Conservation (phyloP, 2,329 filamentous ascomycete species). For the Xylaria sp. region DNA sequence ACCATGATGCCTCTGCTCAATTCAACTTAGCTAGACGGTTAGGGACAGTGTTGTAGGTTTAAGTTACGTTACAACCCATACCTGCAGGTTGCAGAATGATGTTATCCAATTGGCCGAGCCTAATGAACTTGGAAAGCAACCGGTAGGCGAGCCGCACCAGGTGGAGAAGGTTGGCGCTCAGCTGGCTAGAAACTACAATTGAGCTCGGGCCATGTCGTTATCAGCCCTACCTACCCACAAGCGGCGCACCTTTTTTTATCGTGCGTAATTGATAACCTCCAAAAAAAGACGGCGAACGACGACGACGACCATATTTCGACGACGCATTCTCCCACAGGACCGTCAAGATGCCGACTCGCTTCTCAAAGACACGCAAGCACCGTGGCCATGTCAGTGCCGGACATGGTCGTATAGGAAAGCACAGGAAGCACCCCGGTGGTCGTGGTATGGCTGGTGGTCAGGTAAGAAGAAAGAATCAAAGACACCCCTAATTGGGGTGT, state of each 20-base stretch:
- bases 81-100: slow-evolving; percentile 4
- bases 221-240: slow-evolving; percentile 41
- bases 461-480: slow-evolving; percentile 26
- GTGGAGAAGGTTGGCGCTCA: not conserved
- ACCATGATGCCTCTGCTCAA: no score
- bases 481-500: not conserved
- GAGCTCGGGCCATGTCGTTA: slow-evolving; percentile 34
- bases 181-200: slow-evolving; percentile 1
- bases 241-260: slow-evolving; percentile 36
- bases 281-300: slow-evolving; percentile 34
- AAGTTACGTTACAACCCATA: no score
- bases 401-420: slow-evolving; percentile 98
- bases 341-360: slow-evolving; percentile 41
- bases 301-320: slow-evolving; percentile 35
- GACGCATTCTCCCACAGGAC: slow-evolving; percentile 33
- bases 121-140: not conserved
- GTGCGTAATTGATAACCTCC: slow-evolving; percentile 38
- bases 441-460: slow-evolving; percentile 76
- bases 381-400: slow-evolving; percentile 98
- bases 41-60: no score
- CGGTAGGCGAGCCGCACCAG: not conserved
- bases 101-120: slow-evolving; percentile 30
- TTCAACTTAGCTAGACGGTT: no score
- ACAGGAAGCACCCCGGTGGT: slow-evolving; percentile 90
- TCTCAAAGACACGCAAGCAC: slow-evolving; percentile 49